phyloP scores from a whole-genome alignment of 345 rosid species.

The Geranium brycei region DNA sequence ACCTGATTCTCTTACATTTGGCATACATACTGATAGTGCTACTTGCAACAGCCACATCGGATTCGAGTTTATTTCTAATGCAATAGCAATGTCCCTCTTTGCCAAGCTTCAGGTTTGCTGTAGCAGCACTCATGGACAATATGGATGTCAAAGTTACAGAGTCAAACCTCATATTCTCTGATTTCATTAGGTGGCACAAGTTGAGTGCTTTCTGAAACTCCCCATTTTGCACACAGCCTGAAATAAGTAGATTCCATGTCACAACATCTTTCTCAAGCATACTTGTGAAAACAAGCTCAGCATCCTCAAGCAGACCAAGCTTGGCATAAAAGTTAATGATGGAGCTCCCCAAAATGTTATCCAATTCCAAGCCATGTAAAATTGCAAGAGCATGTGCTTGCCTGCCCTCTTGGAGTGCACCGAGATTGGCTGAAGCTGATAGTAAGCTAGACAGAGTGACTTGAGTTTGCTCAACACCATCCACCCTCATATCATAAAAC shows the following conservation, averaged over 20 bases:
- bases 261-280: conserved; percentile 50
- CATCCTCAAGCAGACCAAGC: conserved; percentile 53
- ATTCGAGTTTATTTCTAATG: conserved; percentile 41
- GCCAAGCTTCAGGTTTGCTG: conserved; percentile 31
- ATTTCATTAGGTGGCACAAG: conserved; percentile 42
- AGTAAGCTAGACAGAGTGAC: conserved; percentile 54
- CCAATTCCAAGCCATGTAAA: conserved; percentile 40
- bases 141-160: conserved; percentile 51
- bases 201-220: conserved; percentile 37
- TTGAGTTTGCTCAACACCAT: conserved; percentile 40
- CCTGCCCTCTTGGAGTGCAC: conserved; percentile 54
- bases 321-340: conserved; percentile 60
- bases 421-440: conserved; percentile 53
- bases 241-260: conserved; percentile 72
- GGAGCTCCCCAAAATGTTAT: conserved; percentile 55
- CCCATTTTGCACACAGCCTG: conserved; percentile 39
- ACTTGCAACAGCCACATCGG: conserved; percentile 42
- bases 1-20: conserved; percentile 38
- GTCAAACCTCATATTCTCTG: conserved; percentile 41
- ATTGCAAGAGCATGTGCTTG: conserved; percentile 62
- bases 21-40: conserved; percentile 46
- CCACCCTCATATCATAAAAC: conserved; percentile 39
- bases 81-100: conserved; percentile 55
- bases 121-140: conserved; percentile 42
- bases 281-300: conserved; percentile 41